Evolutionary conservation across 225 moss, liverwort and hornwort species (phyloP).

Genomic region (Lunularia cruciata): DNA sequence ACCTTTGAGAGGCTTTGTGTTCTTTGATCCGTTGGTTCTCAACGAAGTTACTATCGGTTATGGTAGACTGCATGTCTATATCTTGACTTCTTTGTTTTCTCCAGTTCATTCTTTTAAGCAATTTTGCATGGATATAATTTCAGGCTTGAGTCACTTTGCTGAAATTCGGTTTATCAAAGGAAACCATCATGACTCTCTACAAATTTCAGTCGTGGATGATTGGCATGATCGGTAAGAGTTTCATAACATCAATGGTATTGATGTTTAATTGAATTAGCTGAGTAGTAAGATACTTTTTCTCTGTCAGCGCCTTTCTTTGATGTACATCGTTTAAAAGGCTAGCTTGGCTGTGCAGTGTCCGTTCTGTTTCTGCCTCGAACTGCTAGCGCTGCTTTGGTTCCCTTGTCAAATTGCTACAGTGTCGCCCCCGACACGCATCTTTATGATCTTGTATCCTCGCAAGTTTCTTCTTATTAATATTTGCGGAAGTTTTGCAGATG

Average conservation of each 20-base stretch:
- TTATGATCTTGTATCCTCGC: constrained; percentile 90
- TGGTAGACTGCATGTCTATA: no score
- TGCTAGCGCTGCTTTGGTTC: constrained; percentile 50
- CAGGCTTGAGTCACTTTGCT: constrained; percentile 1
- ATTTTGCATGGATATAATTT: neutral
- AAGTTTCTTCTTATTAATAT: no score
- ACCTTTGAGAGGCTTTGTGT: no score
- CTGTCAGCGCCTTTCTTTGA: neutral
- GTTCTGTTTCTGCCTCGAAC: constrained; percentile 42
- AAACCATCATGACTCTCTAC: constrained; percentile 11
- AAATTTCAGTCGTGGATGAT: constrained; percentile 15
- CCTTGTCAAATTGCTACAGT: constrained; percentile 67
- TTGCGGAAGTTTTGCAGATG: no score
- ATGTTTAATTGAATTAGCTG: neutral
- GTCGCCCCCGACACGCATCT: constrained; percentile 56
- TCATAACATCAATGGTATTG: neutral
- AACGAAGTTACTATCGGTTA: no score
- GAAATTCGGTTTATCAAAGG: neutral
- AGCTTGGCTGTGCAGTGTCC: constrained; percentile 50
- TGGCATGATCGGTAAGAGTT: constrained; percentile 17
- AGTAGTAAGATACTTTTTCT: neutral
- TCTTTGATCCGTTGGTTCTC: neutral
- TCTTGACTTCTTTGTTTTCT: no score
- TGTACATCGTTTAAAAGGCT: neutral
- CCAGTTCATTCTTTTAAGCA: neutral